These are phyloP conservation scores for Eucalyptus paniculata DNA, from an alignment of 345 rosid genomes.

Conservation along the genomic window DNA sequence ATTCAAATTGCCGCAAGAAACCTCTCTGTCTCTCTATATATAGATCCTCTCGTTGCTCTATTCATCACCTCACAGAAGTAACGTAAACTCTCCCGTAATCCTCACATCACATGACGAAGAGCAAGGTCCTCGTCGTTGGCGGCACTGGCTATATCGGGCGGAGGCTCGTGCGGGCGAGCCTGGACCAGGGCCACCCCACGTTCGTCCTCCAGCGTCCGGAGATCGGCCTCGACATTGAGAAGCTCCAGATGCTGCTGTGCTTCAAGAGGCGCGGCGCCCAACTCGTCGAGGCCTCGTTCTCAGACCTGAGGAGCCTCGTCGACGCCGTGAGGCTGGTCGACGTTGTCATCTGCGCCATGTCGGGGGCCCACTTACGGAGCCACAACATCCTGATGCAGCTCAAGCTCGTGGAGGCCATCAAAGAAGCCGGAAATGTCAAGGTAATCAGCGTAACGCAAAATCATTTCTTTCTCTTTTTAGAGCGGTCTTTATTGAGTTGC, in stretches of 20 bases:
- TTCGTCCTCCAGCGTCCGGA: conserved; percentile 48
- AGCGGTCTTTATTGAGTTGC: not conserved
- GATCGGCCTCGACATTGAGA: conserved; percentile 53
- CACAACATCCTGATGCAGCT: conserved; percentile 47
- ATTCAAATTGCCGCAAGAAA: too few species aligned
- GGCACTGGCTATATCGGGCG: conserved; percentile 48
- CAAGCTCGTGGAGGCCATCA: conserved; percentile 52
- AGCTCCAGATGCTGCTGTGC: conserved; percentile 27
- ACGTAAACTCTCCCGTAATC: not conserved
- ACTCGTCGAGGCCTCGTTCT: conserved; percentile 31
- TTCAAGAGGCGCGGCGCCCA: conserved; percentile 48
- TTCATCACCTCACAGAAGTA: not conserved
- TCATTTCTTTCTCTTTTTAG: not conserved
- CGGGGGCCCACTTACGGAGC: conserved; percentile 42
- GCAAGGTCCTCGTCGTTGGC: conserved; percentile 46
- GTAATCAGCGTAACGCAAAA: not conserved
- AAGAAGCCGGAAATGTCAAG: conserved; percentile 59
- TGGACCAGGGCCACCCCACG: conserved; percentile 31
- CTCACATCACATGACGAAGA: conserved; percentile 10
- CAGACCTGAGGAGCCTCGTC: conserved; percentile 31
- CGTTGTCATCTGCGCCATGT: conserved; percentile 48
- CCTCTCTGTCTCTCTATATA: not conserved
- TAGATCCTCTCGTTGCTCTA: not conserved
- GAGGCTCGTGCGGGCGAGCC: conserved; percentile 49
- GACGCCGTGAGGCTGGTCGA: conserved; percentile 43